phyloP scores from a whole-genome alignment of 2,329 filamentous ascomycete species.

The Dactylonectria estremocensis region DNA sequence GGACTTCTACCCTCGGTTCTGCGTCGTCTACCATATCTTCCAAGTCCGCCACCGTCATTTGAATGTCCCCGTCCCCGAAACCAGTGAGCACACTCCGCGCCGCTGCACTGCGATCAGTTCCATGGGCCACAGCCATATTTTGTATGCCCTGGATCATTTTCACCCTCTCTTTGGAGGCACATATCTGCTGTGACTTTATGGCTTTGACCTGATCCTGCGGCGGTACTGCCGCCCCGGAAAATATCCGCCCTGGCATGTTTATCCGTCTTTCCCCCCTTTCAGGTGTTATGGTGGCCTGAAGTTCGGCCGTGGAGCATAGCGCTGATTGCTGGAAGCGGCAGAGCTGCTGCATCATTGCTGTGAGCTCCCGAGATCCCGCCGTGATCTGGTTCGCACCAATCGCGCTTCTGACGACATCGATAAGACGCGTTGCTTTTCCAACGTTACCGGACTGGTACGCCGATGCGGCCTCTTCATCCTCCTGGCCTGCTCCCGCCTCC shows the following conservation, averaged over 20 bases:
- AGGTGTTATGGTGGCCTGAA: neutral
- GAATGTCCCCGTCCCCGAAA: conserved; percentile 5
- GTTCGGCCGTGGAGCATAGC: conserved; percentile 5
- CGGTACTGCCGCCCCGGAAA: conserved; percentile 12
- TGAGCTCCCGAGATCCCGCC: conserved; percentile 18
- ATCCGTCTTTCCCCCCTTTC: neutral
- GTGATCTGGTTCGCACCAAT: conserved; percentile 14
- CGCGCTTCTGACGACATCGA: conserved; percentile 16
- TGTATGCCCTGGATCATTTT: conserved; percentile 31
- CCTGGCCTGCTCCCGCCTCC: no score
- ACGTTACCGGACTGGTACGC: neutral
- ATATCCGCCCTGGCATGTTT: conserved; percentile 7
- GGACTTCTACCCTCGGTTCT: no score
- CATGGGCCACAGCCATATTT: conserved; percentile 49
- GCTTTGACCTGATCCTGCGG: conserved; percentile 16
- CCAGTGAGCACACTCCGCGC: conserved; percentile 12
- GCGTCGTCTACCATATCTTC: no score
- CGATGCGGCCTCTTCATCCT: neutral
- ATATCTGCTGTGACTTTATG: no score
- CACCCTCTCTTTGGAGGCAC: conserved; percentile 23
- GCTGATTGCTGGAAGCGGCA: conserved; percentile 11
- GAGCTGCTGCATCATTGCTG: conserved; percentile 18
- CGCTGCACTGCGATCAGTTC: conserved; percentile 13
- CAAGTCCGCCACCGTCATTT: no score
- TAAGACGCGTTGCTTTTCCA: conserved; percentile 2